Evolutionary conservation across 164 flowering plant species (phyloP), one percentile per base, ranked within the genome.

Genomic region (Protea cynaroides): DNA sequence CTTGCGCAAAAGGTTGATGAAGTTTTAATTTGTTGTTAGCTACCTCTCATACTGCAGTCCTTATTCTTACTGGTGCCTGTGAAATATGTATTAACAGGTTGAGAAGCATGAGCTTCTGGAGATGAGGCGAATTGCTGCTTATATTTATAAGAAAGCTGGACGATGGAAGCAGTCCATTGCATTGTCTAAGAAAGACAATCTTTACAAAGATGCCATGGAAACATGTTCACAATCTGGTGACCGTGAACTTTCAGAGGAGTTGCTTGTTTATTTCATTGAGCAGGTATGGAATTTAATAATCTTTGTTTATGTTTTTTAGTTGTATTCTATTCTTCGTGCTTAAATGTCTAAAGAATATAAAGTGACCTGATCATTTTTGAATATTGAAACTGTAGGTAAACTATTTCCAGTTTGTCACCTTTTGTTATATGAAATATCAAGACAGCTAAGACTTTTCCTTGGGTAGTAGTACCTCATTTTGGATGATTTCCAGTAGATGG

Each of bases 161-260:
- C 78, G 99, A 65, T 95, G 99, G 99, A 92, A 88, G 86, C 96
- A 88, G 62, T 95, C 99, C n/a, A 92, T 95, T 77, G 89, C 90
- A 17, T 67, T 95, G 81, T 95, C 99, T 25, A 95, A 95, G 89
- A 95, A 95, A 68, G 99, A 95, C 76, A 88, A 87, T 54, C 86
- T 78, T 61, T 95, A 95, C 81, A 89, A 80, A 69, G 99, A 95
- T 84, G 96, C 96, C 22, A 92, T 95, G 99, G 99, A 95, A 79
- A 92, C 99, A 44, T 83, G 85, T 53, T 95, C 99, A 21, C 97
- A 95, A 69, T 95, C 97, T 58, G 99, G 97, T 47, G 93, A 92
- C 21, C 92, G 97, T 40, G 97, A 95, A 74, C 90, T 92, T 70
- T 85, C 96, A 1, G 99, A 95, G 66, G 99, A 95, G 80, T 75